Percentiles rank a stretch among this genome's conserved stretches.
phyloP scores from a whole-genome alignment of 108 stramenopile genomes.

The Nannochloropsis granulata region DNA sequence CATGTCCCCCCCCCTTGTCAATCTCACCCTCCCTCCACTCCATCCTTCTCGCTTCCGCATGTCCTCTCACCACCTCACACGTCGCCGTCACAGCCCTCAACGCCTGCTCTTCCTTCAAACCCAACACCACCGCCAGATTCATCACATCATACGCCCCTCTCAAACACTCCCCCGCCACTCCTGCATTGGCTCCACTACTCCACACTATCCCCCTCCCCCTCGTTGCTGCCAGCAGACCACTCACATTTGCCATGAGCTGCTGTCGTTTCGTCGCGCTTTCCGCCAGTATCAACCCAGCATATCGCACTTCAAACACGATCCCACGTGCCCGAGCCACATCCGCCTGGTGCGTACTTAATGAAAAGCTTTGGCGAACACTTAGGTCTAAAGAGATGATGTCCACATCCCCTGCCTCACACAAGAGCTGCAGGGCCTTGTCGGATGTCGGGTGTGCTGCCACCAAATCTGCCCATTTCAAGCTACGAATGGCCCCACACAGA shows the following conservation, averaged over 20 bases:
- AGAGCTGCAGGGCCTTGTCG: not conserved
- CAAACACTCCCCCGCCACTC: not conserved
- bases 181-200: not conserved
- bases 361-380: not conserved
- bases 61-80: not conserved
- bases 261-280: not conserved
- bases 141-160: not conserved
- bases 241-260: not conserved
- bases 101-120: not conserved
- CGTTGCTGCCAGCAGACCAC: not conserved
- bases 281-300: not conserved
- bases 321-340: not conserved
- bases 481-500: not conserved
- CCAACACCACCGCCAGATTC: not conserved
- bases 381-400: not conserved
- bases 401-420: not conserved
- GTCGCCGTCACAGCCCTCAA: not conserved
- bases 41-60: not conserved
- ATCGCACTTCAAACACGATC: not conserved
- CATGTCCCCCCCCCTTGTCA: no score
- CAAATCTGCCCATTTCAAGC: not conserved
- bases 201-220: not conserved
- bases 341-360: not conserved
- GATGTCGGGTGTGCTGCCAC: not conserved
- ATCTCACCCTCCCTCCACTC: no score